Conservation (phyloP, 2,329 filamentous ascomycete genomes). For the Trichoderma sp. region DNA sequence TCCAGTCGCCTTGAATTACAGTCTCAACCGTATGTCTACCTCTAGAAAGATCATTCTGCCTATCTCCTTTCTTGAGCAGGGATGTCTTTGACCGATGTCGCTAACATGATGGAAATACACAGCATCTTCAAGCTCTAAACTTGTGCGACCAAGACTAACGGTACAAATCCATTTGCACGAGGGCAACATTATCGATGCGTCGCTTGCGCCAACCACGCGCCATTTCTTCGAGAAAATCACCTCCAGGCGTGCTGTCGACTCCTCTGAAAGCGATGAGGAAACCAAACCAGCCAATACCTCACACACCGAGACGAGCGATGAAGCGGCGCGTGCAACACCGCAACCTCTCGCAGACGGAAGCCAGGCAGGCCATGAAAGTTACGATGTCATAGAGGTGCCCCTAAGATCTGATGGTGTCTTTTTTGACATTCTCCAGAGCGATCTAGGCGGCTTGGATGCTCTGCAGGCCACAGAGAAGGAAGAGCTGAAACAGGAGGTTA, state of each 20-base stretch:
- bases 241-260: constrained; percentile 35
- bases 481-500: constrained; percentile 61
- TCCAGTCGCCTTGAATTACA: constrained; percentile 51
- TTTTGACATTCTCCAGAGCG: constrained; percentile 70
- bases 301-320: neutral
- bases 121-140: constrained; percentile 40
- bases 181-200: constrained; percentile 66
- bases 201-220: constrained; percentile 62
- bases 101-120: neutral
- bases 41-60: too few species aligned
- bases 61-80: neutral
- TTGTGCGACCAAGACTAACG: constrained; percentile 65
- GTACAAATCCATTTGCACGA: constrained; percentile 66
- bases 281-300: neutral
- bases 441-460: constrained; percentile 65
- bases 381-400: constrained; percentile 63
- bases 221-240: constrained; percentile 61
- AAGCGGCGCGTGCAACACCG: neutral
- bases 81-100: neutral
- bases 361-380: neutral
- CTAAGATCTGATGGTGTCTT: constrained; percentile 76
- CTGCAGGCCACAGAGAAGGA: constrained; percentile 66
- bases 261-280: neutral
- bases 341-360: neutral
- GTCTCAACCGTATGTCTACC: constrained; percentile 46